These are phyloP conservation scores for Ilex paraguariensis DNA, from an alignment of 305 asterid genomes.

Conservation along the genomic window DNA sequence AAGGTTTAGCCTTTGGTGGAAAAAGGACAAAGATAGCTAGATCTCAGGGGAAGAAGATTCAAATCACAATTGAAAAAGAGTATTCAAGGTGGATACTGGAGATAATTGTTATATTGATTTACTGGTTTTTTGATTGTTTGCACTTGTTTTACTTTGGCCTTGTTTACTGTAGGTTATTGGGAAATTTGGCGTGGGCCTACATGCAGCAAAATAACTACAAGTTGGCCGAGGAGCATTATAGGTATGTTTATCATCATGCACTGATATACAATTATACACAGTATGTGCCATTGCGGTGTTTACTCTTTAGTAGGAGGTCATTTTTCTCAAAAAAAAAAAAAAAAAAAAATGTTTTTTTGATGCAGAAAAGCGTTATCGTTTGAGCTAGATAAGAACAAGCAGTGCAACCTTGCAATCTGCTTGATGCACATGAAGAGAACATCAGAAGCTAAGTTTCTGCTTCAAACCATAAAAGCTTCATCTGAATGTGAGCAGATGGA, in stretches of 20 bases:
- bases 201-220: conserved; percentile 67
- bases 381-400: conserved; percentile 79
- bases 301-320: background rate
- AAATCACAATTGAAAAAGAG: conserved; percentile 75
- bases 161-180: conserved; percentile 52
- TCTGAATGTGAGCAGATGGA: conserved; percentile 31
- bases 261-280: background rate
- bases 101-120: no score
- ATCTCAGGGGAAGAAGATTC: conserved; percentile 82
- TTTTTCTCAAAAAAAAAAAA: no score
- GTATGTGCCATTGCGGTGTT: background rate
- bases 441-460: conserved; percentile 78
- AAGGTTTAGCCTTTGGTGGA: conserved; percentile 62
- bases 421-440: conserved; percentile 72
- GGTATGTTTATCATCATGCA: conserved; percentile 33
- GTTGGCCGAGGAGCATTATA: conserved; percentile 72
- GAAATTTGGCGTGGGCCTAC: conserved; percentile 90
- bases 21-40: conserved; percentile 72
- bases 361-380: conserved; percentile 85
- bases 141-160: no score
- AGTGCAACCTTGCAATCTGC: conserved; percentile 86
- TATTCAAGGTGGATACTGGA: conserved; percentile 53
- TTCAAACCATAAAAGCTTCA: conserved; percentile 48
- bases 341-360: background rate
- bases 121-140: no score